Conservation (phyloP, 768 basidiomycete species). For the Psilocybe tampanensis region DNA sequence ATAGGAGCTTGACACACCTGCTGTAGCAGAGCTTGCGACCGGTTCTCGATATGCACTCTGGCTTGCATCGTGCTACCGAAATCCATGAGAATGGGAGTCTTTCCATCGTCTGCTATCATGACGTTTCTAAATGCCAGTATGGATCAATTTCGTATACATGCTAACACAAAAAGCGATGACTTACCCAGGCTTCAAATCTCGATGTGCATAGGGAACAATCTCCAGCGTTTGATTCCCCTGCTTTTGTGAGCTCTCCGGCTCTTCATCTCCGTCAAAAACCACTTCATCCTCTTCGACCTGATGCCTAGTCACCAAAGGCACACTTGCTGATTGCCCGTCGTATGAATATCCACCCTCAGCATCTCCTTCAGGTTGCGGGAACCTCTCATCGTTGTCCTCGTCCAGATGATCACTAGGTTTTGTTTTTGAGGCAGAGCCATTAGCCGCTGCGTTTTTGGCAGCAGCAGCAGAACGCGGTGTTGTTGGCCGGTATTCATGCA, state of each 20-base stretch:
- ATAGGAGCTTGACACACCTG: too few relatives aligned
- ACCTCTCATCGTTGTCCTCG: constrained; percentile 65
- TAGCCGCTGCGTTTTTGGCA: constrained; percentile 17
- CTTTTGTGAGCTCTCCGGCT: constrained; percentile 46
- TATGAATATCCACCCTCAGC: constrained; percentile 78
- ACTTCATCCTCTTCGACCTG: constrained; percentile 56
- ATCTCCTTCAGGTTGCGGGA: constrained; percentile 78
- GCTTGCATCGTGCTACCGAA: constrained; percentile 93
- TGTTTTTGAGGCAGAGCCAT: constrained; percentile 12
- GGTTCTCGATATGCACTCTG: constrained; percentile 75
- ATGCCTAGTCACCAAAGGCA: constrained; percentile 65
- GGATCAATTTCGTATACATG: neutral
- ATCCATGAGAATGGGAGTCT: constrained; percentile 93
- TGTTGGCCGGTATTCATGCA: constrained; percentile 84
- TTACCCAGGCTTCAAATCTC: constrained; percentile 96
- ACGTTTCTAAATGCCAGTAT: constrained; percentile 65
- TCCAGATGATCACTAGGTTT: constrained; percentile 32
- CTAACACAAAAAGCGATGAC: constrained; percentile 22
- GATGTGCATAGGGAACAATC: constrained; percentile 89
- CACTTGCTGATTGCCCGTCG: constrained; percentile 43
- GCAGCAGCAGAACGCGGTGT: constrained; percentile 39
- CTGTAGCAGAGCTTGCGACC: constrained; percentile 86
- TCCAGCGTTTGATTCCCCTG: constrained; percentile 48
- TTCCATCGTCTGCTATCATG: constrained; percentile 94
- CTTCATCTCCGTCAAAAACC: constrained; percentile 84